phyloP scores from a whole-genome alignment of 2,329 filamentous ascomycete genomes.

The Diplodia corticola region DNA sequence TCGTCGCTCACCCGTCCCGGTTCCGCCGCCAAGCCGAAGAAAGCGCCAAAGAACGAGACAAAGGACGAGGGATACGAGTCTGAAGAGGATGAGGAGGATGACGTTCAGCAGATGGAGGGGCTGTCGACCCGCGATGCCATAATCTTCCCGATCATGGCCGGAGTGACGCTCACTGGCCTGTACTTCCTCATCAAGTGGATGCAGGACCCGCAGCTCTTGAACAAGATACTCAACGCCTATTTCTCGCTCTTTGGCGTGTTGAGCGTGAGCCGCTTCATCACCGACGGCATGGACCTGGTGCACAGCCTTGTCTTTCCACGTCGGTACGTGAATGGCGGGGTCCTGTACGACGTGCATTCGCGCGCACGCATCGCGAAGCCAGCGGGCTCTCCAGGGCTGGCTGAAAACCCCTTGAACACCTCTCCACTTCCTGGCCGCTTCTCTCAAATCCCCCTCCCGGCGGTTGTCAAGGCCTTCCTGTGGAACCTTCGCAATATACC shows the following conservation, averaged over 20 bases:
- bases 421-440: constrained; percentile 57
- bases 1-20: constrained; percentile 81
- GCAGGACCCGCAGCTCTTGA: constrained; percentile 76
- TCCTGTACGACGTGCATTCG: constrained; percentile 51
- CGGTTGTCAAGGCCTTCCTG: constrained; percentile 36
- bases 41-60: constrained; percentile 49
- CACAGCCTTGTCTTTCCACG: constrained; percentile 72
- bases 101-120: constrained; percentile 63
- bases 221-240: constrained; percentile 79
- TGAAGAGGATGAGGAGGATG: constrained; percentile 55
- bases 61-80: constrained; percentile 45
- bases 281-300: constrained; percentile 66
- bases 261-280: constrained; percentile 70
- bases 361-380: constrained; percentile 18
- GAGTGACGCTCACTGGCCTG: constrained; percentile 67
- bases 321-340: constrained; percentile 59
- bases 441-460: constrained; percentile 49
- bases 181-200: constrained; percentile 92
- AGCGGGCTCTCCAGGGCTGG: neutral
- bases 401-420: constrained; percentile 14
- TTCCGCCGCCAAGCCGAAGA: constrained; percentile 67
- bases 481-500: constrained; percentile 54
- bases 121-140: constrained; percentile 78
- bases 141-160: constrained; percentile 78
- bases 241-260: constrained; percentile 79